Percentiles rank a stretch among this genome's conserved stretches.
Conservation (phyloP, 2,329 filamentous ascomycete species). For the Calonectria pseudoreteaudii region DNA sequence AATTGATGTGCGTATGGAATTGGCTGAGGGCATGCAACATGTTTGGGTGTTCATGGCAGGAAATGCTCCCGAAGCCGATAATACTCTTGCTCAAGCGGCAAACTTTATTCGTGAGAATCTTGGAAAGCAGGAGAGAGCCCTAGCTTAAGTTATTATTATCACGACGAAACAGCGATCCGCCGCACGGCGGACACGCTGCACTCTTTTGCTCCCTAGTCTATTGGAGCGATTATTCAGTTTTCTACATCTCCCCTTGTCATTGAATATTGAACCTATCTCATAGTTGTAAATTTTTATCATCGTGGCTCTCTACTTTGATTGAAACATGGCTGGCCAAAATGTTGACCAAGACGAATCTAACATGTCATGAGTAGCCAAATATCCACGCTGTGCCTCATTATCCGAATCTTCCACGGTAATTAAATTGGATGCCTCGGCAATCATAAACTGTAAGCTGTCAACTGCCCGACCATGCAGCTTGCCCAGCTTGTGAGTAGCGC, state of each 20-base stretch:
- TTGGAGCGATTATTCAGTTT: not conserved
- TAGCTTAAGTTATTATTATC: not conserved
- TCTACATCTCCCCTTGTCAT: not conserved
- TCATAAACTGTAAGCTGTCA: not conserved
- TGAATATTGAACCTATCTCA: too few species aligned
- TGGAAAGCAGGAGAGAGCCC: not conserved
- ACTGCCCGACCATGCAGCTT: not conserved
- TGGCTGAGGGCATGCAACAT: not conserved
- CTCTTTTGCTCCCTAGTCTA: not conserved
- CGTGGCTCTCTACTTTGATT: not conserved
- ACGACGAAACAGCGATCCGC: not conserved
- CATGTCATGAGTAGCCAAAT: not conserved
- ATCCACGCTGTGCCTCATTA: too few species aligned
- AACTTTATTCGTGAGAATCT: not conserved
- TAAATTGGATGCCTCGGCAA: not conserved
- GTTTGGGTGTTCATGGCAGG: conserved; percentile 7
- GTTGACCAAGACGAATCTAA: too few species aligned
- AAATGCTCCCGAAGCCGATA: not conserved
- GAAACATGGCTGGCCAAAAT: not conserved
- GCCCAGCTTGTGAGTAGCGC: not conserved
- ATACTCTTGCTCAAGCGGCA: not conserved
- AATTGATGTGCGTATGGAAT: not conserved
- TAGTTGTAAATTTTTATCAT: too few species aligned
- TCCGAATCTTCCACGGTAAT: not conserved
- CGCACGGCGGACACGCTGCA: not conserved